phyloP scores from a whole-genome alignment of 805 yeast genomes.

The Monosporozyma aquatica region DNA sequence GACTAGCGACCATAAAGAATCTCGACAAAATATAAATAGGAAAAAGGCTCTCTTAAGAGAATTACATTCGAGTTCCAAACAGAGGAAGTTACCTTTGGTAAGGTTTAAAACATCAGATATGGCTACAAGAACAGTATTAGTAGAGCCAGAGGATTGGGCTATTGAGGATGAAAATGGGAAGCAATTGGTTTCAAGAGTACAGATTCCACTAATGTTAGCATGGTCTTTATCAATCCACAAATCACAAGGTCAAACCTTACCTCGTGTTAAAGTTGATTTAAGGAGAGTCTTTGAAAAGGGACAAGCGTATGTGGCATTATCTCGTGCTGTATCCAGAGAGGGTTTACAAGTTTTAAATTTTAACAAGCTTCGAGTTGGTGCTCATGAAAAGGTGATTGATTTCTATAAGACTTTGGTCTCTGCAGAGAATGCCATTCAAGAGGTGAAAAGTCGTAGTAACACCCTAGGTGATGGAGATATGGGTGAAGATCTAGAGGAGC shows the following conservation, averaged over 20 bases:
- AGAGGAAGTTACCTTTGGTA: constrained; percentile 61
- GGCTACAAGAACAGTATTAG: constrained; percentile 61
- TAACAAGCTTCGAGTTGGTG: constrained; percentile 49
- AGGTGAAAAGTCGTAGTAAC: background rate
- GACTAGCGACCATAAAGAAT: constrained; percentile 21
- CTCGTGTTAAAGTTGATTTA: constrained; percentile 69
- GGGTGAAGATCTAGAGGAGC: background rate
- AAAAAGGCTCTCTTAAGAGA: constrained; percentile 39
- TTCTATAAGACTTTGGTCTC: constrained; percentile 50
- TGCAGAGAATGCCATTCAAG: constrained; percentile 24
- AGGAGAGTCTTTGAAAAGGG: constrained; percentile 76
- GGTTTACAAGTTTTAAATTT: constrained; percentile 81
- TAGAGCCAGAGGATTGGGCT: constrained; percentile 75
- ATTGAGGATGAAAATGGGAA: constrained; percentile 65
- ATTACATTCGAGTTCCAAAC: constrained; percentile 36
- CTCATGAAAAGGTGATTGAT: constrained; percentile 59
- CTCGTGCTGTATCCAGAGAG: constrained; percentile 76
- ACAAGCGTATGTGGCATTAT: constrained; percentile 91
- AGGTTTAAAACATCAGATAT: constrained; percentile 67
- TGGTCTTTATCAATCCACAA: constrained; percentile 96
- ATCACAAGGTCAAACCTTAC: constrained; percentile 87
- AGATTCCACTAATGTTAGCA: constrained; percentile 82
- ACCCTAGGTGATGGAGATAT: background rate
- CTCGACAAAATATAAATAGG: constrained; percentile 32
- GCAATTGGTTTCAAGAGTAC: constrained; percentile 62